Percentiles rank a stretch among this genome's conserved stretches.
Conservation (phyloP, 1,284 basidiomycete genomes). For the Leccinum fallax region DNA sequence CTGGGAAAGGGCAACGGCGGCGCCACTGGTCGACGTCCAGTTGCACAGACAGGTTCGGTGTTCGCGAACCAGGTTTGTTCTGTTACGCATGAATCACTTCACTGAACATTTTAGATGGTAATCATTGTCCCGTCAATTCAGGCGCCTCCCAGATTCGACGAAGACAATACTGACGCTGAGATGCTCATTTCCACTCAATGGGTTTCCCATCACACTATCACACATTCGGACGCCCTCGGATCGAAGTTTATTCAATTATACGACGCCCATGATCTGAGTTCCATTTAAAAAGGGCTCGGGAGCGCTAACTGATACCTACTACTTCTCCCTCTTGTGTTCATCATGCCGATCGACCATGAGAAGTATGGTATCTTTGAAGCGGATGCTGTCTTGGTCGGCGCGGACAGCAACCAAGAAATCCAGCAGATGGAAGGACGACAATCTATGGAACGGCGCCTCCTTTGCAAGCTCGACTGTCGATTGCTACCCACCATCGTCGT, state of each 20-base stretch:
- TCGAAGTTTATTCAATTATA: background rate
- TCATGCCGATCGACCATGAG: background rate
- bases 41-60: background rate
- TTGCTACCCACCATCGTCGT: background rate
- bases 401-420: background rate
- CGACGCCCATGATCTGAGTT: background rate
- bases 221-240: background rate
- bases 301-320: background rate
- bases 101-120: background rate
- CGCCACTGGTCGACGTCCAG: background rate
- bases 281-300: background rate
- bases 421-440: background rate
- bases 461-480: conserved; percentile 3
- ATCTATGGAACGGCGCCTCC: background rate
- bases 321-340: background rate
- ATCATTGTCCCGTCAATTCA: background rate
- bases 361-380: background rate
- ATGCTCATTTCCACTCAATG: background rate
- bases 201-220: background rate
- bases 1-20: background rate
- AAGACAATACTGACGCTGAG: background rate
- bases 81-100: too few species aligned
- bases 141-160: background rate
- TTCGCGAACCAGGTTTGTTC: background rate
- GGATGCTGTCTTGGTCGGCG: background rate